These are phyloP conservation scores for Tulasnella sp. DNA, from an alignment of 768 basidiomycete species.

Conservation along the genomic window DNA sequence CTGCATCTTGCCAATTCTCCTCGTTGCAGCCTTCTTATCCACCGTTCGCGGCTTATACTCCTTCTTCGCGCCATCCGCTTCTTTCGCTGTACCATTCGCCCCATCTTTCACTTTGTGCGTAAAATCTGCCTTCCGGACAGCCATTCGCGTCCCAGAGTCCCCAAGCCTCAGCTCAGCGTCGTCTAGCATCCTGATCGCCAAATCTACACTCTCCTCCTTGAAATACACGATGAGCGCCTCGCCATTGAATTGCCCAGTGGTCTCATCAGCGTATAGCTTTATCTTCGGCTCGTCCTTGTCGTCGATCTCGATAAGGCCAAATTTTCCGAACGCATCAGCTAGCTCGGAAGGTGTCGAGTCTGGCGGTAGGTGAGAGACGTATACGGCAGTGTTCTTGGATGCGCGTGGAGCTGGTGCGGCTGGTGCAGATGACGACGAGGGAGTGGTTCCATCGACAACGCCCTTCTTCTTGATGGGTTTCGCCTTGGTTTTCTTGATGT, in stretches of 20 bases:
- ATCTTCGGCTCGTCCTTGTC: slow-evolving; percentile 85
- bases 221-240: slow-evolving; percentile 95
- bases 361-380: slow-evolving; percentile 69
- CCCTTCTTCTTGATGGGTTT: slow-evolving; percentile 33
- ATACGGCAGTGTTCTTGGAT: slow-evolving; percentile 90
- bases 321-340: slow-evolving; percentile 77
- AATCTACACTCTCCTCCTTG: slow-evolving; percentile 86
- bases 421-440: background rate
- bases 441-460: slow-evolving; percentile 23
- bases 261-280: slow-evolving; percentile 86
- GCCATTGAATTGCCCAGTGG: slow-evolving; percentile 60
- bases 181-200: slow-evolving; percentile 78
- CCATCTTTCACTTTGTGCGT: slow-evolving; percentile 46
- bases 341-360: slow-evolving; percentile 68
- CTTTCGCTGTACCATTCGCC: slow-evolving; percentile 27
- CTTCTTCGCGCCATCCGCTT: slow-evolving; percentile 21
- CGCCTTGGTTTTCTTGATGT: slow-evolving; percentile 59
- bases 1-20: slow-evolving; percentile 75
- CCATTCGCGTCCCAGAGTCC: slow-evolving; percentile 60
- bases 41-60: slow-evolving; percentile 44
- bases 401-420: slow-evolving; percentile 28
- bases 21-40: slow-evolving; percentile 67
- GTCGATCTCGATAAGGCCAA: slow-evolving; percentile 87
- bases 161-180: slow-evolving; percentile 86
- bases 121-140: slow-evolving; percentile 67